These are phyloP conservation scores for Globisporangium spinosum DNA, from an alignment of 352 stramenopile genomes.

Conservation along the genomic window DNA sequence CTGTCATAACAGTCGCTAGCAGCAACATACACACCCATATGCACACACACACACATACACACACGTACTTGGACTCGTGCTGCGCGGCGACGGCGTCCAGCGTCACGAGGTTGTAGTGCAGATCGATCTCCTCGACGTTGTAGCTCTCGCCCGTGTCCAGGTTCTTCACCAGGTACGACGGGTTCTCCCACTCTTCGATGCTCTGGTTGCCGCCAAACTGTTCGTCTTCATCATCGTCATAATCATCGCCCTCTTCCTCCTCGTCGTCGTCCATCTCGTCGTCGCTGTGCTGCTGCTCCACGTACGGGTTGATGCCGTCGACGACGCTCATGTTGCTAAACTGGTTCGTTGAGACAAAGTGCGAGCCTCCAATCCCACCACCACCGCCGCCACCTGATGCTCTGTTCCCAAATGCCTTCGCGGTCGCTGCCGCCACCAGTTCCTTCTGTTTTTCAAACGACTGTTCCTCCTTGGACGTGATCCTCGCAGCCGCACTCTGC, in stretches of 20 bases:
- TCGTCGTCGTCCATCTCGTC: constrained; percentile 32
- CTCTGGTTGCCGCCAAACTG: constrained; percentile 23
- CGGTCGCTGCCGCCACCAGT: constrained; percentile 13
- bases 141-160: constrained; percentile 79
- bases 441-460: constrained; percentile 17
- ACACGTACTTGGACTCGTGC: constrained; percentile 48
- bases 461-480: constrained; percentile 9
- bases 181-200: constrained; percentile 65
- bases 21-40: neutral
- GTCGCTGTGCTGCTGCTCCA: constrained; percentile 30
- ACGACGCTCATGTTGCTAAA: constrained; percentile 17
- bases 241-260: constrained; percentile 19
- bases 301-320: constrained; percentile 44
- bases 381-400: neutral
- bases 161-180: constrained; percentile 78
- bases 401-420: constrained; percentile 16
- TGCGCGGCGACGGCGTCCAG: constrained; percentile 62
- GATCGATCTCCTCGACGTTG: constrained; percentile 78
- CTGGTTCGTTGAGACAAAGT: constrained; percentile 2
- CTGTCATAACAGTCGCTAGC: neutral
- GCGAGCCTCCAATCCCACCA: constrained; percentile 21
- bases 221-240: constrained; percentile 18
- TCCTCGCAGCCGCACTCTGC: neutral
- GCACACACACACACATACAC: constrained; percentile 1
- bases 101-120: constrained; percentile 75